Conservation (phyloP, 306 rosid species). For the Gleditsia sinensis region DNA sequence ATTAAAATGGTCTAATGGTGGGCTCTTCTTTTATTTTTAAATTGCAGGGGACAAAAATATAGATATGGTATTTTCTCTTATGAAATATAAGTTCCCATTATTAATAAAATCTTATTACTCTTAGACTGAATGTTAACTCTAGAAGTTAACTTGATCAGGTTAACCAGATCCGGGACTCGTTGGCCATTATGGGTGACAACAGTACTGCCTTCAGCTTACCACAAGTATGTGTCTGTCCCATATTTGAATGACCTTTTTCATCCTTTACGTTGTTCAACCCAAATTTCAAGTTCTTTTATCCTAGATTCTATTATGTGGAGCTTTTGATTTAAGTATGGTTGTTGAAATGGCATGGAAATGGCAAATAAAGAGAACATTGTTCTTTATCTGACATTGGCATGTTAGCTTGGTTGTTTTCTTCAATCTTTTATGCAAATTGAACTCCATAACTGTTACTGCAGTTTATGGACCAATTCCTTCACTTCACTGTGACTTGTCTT, state of each 20-base stretch:
- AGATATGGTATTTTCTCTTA: conserved; percentile 65
- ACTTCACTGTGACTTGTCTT: background rate
- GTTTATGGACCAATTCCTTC: background rate
- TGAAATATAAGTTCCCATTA: conserved; percentile 33
- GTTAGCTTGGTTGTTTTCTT: conserved; percentile 17
- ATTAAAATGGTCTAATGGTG: conserved; percentile 35
- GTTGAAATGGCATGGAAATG: conserved; percentile 27
- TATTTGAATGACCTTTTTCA: conserved; percentile 9
- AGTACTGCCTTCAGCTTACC: conserved; percentile 97
- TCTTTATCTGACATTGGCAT: conserved; percentile 1
- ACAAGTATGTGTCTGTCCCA: conserved; percentile 61
- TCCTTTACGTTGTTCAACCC: conserved; percentile 8
- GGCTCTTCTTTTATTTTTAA: conserved; percentile 30
- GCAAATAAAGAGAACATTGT: conserved; percentile 19
- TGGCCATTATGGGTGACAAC: conserved; percentile 95
- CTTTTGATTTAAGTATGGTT: background rate
- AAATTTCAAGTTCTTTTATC: conserved; percentile 4
- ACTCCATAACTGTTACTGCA: background rate
- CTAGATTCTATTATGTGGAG: conserved; percentile 14
- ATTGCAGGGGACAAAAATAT: conserved; percentile 93
- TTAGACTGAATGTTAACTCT: conserved; percentile 27
- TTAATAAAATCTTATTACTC: conserved; percentile 27
- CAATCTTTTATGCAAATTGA: background rate
- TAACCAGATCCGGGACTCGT: conserved; percentile 91
- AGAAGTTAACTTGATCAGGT: conserved; percentile 61